Evolutionary conservation across 495 filamentous ascomycete species (phyloP).

Genomic region (Podospora anserina): DNA sequence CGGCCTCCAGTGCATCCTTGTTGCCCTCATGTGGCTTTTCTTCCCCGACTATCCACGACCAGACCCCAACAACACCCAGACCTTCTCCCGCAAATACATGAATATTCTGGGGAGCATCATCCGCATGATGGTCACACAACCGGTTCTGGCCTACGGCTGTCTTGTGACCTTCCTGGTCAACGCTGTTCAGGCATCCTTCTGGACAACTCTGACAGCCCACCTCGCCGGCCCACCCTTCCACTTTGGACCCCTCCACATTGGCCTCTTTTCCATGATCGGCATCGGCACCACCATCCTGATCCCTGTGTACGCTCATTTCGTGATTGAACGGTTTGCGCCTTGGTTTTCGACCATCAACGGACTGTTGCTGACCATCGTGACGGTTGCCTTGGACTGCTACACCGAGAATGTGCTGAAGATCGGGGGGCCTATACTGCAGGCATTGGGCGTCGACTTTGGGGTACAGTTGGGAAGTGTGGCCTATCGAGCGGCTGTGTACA

Average conservation of each 20-base stretch:
- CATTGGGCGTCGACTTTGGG: constrained; percentile 7
- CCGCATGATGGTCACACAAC: background rate
- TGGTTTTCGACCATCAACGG: constrained; percentile 3
- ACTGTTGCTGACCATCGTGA: background rate
- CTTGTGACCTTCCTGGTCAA: background rate
- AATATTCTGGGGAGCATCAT: background rate
- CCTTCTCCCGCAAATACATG: background rate
- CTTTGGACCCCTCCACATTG: background rate
- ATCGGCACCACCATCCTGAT: background rate
- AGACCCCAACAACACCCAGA: background rate
- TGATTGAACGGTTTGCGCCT: constrained; percentile 8
- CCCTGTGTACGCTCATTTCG: constrained; percentile 1
- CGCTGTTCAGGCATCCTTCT: background rate
- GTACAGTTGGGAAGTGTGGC: constrained; percentile 8
- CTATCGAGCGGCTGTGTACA: constrained; percentile 9
- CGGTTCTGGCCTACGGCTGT: background rate
- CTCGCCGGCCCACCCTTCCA: background rate
- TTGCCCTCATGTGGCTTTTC: background rate
- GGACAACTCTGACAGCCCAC: background rate
- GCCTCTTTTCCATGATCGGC: background rate
- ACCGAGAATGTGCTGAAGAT: background rate
- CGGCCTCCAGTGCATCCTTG: background rate
- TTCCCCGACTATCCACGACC: background rate
- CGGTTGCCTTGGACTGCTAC: background rate
- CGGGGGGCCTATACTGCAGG: constrained; percentile 2